A percentile compares a stretch with the other conserved stretches of the same genome.
Evolutionary conservation across 2,329 filamentous ascomycete species (phyloP).

Genomic region (Aspergillus melleus): DNA sequence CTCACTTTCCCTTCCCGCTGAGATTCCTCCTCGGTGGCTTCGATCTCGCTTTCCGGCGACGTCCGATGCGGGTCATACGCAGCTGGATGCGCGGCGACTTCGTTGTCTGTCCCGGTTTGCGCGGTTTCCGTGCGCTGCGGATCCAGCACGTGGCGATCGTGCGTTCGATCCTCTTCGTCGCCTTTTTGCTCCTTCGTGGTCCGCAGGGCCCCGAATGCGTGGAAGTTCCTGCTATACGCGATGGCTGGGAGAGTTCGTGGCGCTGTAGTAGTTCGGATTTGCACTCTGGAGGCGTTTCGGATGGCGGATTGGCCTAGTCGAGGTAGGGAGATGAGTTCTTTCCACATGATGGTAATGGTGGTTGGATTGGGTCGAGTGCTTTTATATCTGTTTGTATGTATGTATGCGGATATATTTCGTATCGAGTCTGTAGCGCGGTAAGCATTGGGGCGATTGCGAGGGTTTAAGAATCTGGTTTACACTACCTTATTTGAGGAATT

Average conservation of each 20-base stretch:
- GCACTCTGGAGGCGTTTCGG: not conserved
- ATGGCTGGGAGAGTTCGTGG: not conserved
- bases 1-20: slow-evolving; percentile 39
- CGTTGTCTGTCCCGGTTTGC: slow-evolving; percentile 65
- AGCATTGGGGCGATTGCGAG: not conserved
- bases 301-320: not conserved
- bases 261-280: not conserved
- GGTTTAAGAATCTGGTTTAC: not conserved
- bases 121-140: slow-evolving; percentile 67
- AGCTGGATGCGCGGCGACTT: slow-evolving; percentile 58
- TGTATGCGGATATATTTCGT: not conserved
- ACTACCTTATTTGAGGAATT: not conserved
- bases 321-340: slow-evolving; percentile 1
- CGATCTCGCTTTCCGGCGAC: slow-evolving; percentile 59
- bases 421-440: not conserved
- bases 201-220: slow-evolving; percentile 1
- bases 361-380: not conserved
- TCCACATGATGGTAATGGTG: slow-evolving; percentile 7
- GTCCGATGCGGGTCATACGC: slow-evolving; percentile 72
- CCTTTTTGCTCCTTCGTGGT: slow-evolving; percentile 7
- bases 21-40: slow-evolving; percentile 38
- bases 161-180: slow-evolving; percentile 5
- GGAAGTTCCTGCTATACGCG: not conserved
- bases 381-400: not conserved
- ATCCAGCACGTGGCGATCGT: slow-evolving; percentile 63